Evolutionary conservation across 2,329 filamentous ascomycete species (phyloP).

Genomic region (Aspergillus pseudoterreus): DNA sequence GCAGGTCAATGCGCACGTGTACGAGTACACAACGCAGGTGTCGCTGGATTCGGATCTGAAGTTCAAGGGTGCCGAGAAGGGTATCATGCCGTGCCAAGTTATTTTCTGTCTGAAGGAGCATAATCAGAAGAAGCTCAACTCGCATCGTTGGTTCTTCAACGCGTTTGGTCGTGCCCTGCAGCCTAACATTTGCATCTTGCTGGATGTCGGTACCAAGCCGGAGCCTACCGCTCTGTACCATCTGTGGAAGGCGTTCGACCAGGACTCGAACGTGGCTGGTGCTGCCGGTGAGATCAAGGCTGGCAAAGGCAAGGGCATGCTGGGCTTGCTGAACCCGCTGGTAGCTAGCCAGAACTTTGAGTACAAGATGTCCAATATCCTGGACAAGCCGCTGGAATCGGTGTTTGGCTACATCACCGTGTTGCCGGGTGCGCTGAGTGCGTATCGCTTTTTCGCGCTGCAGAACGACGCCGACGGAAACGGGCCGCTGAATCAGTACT

Average conservation of each 20-base stretch:
- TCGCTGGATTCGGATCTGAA: slow-evolving; percentile 93
- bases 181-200: slow-evolving; percentile 92
- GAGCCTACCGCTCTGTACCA: slow-evolving; percentile 91
- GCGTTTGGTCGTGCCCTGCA: slow-evolving; percentile 89
- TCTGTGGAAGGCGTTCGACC: slow-evolving; percentile 98
- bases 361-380: slow-evolving; percentile 99
- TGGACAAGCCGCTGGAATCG: slow-evolving; percentile 94
- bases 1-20: slow-evolving; percentile 93
- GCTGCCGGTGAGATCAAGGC: slow-evolving; percentile 98
- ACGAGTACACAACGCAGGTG: slow-evolving; percentile 98
- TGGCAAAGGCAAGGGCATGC: slow-evolving; percentile 81
- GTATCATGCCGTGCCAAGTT: slow-evolving; percentile 95
- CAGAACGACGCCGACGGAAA: slow-evolving; percentile 97
- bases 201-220: slow-evolving; percentile 93
- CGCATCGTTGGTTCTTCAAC: slow-evolving; percentile 99
- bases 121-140: slow-evolving; percentile 97
- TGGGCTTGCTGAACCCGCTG: slow-evolving; percentile 83
- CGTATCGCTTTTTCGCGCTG: slow-evolving; percentile 90
- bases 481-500: slow-evolving; percentile 94
- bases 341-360: slow-evolving; percentile 98
- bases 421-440: slow-evolving; percentile 87
- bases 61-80: slow-evolving; percentile 98
- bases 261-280: slow-evolving; percentile 93
- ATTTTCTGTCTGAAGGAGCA: slow-evolving; percentile 98
- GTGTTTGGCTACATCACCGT: slow-evolving; percentile 99